phyloP scores from a whole-genome alignment of 495 filamentous ascomycete genomes.

The Collariella sp. region DNA sequence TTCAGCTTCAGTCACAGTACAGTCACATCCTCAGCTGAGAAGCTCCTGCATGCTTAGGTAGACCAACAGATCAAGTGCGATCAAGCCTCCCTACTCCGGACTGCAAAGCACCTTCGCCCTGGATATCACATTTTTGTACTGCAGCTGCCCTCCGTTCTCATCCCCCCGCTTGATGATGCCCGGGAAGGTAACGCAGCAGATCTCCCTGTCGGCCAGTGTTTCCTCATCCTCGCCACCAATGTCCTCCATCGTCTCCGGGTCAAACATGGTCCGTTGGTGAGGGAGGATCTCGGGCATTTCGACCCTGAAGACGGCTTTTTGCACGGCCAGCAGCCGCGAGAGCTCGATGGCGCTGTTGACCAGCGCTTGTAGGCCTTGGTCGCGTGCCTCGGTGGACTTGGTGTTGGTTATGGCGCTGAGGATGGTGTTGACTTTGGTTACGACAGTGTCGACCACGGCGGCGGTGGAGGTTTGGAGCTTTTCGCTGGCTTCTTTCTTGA shows the following conservation, averaged over 20 bases:
- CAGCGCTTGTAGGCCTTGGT: slow-evolving; percentile 38
- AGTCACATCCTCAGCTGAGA: too few species aligned
- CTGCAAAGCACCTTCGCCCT: slow-evolving; percentile 48
- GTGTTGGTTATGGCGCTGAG: slow-evolving; percentile 36
- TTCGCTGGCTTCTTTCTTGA: slow-evolving; percentile 38
- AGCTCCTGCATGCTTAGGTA: too few species aligned
- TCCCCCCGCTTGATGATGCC: slow-evolving; percentile 48
- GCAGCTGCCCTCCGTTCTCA: slow-evolving; percentile 44
- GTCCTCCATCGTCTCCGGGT: slow-evolving; percentile 47
- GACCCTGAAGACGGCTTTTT: slow-evolving; percentile 45
- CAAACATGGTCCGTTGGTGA: slow-evolving; percentile 42
- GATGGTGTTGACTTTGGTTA: slow-evolving; percentile 32
- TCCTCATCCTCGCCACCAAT: slow-evolving; percentile 50
- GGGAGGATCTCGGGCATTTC: slow-evolving; percentile 42
- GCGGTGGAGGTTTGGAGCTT: slow-evolving; percentile 37
- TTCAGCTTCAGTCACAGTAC: too few species aligned
- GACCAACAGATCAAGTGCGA: neutral
- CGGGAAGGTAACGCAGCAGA: slow-evolving; percentile 44
- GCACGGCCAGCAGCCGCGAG: slow-evolving; percentile 41
- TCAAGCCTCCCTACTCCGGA: slow-evolving; percentile 30
- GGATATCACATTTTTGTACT: slow-evolving; percentile 47
- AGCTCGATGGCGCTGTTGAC: slow-evolving; percentile 42
- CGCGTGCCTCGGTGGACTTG: slow-evolving; percentile 33
- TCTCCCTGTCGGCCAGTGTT: slow-evolving; percentile 34
- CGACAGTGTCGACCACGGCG: slow-evolving; percentile 27